Evolutionary conservation across 208 protist species (phyloP), one percentile per base, ranked within the genome.

Genomic region (Leishmania arabica): DNA sequence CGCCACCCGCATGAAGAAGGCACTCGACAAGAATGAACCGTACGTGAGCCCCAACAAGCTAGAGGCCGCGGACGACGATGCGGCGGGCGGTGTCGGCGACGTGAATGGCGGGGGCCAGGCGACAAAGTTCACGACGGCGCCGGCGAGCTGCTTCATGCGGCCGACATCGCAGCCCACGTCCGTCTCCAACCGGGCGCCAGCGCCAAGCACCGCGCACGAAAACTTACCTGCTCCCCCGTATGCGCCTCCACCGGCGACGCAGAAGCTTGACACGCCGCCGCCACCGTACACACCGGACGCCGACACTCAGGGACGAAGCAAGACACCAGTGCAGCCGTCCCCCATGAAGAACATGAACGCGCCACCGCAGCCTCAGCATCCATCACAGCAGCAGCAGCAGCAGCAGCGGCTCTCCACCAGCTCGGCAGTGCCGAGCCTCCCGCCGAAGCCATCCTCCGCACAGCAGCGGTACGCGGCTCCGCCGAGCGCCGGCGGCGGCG

Each of bases 1-100:
- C 60, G 92, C 92, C 13, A 75, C 88, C 6, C 80, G 83, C 51
- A 95, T 97, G 89, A 95, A 95, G 77, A 94, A 93, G 71, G 84
- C 89, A 3, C 77, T 97, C 9, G 88, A 91, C 64, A 84, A 45
- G 8, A 84, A 87, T 4, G 78, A 75, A 24, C 78, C 90, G 1
- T 97, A 97, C 82, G 82, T 87, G 24, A 91, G 87, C 74, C 85
- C 84, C 15, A 95, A 95, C 78, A 84, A 81, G 78, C 62, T 83
- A 2, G 80, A 84, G 80, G 42, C 66, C 4, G 76, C 78, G 15
- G 80, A 84, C 49, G 76, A 73, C 56, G 81, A 62, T 2, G 73
- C 64, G 24, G 80, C 71, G 27, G 31, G 51, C 53, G 65, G 53
- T 17, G 60, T 65, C 65, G 68, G 56, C 66, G 45, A 37, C 54